Conservation (phyloP, 768 basidiomycete species). For the Boletellus emodensis region DNA sequence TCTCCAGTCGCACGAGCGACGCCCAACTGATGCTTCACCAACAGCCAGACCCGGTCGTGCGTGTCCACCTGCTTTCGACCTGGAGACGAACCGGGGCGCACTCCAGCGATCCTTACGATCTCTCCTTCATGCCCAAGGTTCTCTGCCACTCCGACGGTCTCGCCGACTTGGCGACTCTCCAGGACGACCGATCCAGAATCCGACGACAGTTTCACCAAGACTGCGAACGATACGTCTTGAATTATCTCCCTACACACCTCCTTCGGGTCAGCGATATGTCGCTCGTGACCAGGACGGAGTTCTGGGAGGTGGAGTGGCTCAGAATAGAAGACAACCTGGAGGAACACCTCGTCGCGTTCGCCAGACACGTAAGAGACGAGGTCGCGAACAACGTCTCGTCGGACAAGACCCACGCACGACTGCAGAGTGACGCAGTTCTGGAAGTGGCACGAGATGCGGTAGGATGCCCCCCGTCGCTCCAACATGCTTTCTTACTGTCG, state of each 20-base stretch:
- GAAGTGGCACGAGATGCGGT: background rate
- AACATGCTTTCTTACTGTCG: background rate
- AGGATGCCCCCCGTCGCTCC: too few species aligned
- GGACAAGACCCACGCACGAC: too few species aligned
- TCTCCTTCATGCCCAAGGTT: background rate
- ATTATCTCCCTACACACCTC: slow-evolving; percentile 17
- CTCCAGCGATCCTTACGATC: background rate
- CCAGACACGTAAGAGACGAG: background rate
- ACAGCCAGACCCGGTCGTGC: too few species aligned
- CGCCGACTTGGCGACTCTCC: background rate
- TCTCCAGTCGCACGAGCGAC: too few species aligned
- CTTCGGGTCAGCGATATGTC: slow-evolving; percentile 16
- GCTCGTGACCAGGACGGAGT: slow-evolving; percentile 9
- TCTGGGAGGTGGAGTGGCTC: slow-evolving; percentile 10
- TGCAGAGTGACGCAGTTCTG: background rate
- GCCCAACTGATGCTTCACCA: too few species aligned
- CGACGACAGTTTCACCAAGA: slow-evolving; percentile 5
- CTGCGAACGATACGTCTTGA: slow-evolving; percentile 16
- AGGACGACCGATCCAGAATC: background rate
- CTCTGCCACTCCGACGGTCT: background rate
- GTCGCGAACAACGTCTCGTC: background rate
- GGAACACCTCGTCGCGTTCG: background rate
- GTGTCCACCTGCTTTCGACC: too few species aligned
- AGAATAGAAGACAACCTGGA: slow-evolving; percentile 1
- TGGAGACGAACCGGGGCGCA: too few species aligned